Percentiles rank a stretch among this genome's conserved stretches.
These are phyloP conservation scores for Colletotrichum costaricense DNA, from an alignment of 2,329 filamentous ascomycete species.

Conservation along the genomic window DNA sequence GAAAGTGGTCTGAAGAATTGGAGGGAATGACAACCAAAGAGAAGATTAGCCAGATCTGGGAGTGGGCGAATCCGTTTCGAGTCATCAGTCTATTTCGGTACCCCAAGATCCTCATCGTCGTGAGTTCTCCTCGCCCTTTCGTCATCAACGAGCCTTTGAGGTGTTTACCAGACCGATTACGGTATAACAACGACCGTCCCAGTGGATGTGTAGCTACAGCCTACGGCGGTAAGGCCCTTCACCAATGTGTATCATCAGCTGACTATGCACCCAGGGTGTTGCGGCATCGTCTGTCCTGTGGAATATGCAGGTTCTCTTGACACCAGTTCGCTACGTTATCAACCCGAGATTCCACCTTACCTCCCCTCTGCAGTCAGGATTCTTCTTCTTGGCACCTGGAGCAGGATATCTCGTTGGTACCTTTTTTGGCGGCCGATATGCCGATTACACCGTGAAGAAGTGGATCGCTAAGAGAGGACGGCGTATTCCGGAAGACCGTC, in stretches of 20 bases:
- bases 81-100: constrained; percentile 73
- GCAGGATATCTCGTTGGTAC: constrained; percentile 74
- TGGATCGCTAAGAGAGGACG: constrained; percentile 67
- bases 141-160: neutral
- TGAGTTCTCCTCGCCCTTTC: neutral
- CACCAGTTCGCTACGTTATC: constrained; percentile 76
- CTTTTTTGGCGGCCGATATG: constrained; percentile 76
- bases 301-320: constrained; percentile 78
- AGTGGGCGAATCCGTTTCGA: constrained; percentile 74
- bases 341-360: constrained; percentile 76
- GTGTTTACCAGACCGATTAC: neutral
- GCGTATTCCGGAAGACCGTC: constrained; percentile 76
- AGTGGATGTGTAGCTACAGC: neutral
- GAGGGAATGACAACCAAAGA: constrained; percentile 60
- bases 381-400: constrained; percentile 79
- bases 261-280: constrained; percentile 46
- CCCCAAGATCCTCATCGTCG: constrained; percentile 71
- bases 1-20: constrained; percentile 71
- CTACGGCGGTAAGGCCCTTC: neutral
- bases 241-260: neutral
- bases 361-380: constrained; percentile 70
- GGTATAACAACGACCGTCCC: too few species aligned
- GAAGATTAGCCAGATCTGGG: constrained; percentile 49
- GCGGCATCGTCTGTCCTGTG: constrained; percentile 72
- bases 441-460: constrained; percentile 71